Evolutionary conservation across 2,329 filamentous ascomycete species (phyloP), one percentile per base, ranked within the genome.

Genomic region (Neonectria sp.): DNA sequence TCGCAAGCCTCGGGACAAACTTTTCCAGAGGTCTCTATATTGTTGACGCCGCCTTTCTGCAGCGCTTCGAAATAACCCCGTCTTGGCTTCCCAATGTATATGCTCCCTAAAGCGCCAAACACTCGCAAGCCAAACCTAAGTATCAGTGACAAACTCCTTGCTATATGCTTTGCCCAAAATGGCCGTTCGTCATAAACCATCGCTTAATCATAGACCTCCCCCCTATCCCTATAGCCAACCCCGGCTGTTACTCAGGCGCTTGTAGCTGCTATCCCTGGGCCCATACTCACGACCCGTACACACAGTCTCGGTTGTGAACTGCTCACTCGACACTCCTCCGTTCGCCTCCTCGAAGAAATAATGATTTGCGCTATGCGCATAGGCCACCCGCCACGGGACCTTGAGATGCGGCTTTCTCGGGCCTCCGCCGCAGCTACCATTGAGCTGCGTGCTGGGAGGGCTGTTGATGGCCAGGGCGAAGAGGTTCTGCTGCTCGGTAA

Each of bases 401-500:
- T 77, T 76, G 13, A 84, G 73, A 25, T 83, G 80, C 15, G 72
- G 72, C 55, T 75, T 75, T 33, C 74, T 65, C 1, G 82, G 82
- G 0, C 79, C 82, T 0, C 77, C 78, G 3, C 81, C 82, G 65
- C 82, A 84, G 65, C 77, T 79, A 1, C 82, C 82, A 35, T 79
- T 75, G 51, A 84, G 70, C 21, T 77, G 77, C 5, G 66, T 62
- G 45, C 79, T 82, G 3, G 82, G 80, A 2, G 83, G 81, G 59
- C 81, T 82, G 75, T 94, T 94, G 59, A 95, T 84, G 2, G 92
- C 91, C 0, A 95, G 80, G 0, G 90, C 84, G 73, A 95, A 95
- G 2, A 95, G 81, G 75, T 95, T 95, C 60, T 91, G 89, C 1
- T 93, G 92, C 74, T 95, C 93, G 0, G 90, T 93, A 75, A 92